Evolutionary conservation across 2,329 filamentous ascomycete species (phyloP), one percentile per base, ranked within the genome.

Genomic region (Fusarium sp.): DNA sequence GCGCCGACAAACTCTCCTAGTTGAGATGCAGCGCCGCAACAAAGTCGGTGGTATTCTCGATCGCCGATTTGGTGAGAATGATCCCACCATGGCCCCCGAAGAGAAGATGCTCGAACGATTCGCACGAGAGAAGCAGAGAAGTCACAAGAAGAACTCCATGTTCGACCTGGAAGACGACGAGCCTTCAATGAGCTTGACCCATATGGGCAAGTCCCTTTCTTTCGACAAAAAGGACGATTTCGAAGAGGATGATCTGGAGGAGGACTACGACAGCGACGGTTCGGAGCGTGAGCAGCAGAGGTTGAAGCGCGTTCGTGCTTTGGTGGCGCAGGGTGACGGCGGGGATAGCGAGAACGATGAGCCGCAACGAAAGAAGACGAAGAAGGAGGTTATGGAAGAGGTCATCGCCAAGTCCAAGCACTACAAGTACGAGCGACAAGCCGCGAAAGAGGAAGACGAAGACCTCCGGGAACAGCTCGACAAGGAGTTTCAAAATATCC

Each of bases 371-470:
- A 97, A 97, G 79, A 99, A 97, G 82, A 90, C 90, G 4, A 98
- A 97, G 80, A 92, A 96, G 53, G 96, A 99, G 78, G 92, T 99
- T 48, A 97, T 98, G 93, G 91, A 97, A 74, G 96, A 99, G 78
- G 86, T 99, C 63, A 97, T 99, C 69, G 93, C 94, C 62, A 99
- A 99, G 80, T 98, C 95, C 1, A 99, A 99, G 77, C 85, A 92
- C 65, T 87, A 97, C 85, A 98, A 97, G 80, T 94, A 95, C 75
- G 94, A 98, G 80, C 89, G 96, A 39, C 96, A 99, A 79, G 90
- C 93, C 62, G 88, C 89, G 26, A 97, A 97, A 75, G 96, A 98
- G 63, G 93, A 96, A 48, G 96, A 99, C 71, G 93, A 96, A 49
- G 95, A 97, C 68, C 79, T 97, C 53, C 87, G 94, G 60, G 89